These are phyloP conservation scores for Puccinia hordei DNA, from an alignment of 1,284 basidiomycete genomes.

Conservation along the genomic window DNA sequence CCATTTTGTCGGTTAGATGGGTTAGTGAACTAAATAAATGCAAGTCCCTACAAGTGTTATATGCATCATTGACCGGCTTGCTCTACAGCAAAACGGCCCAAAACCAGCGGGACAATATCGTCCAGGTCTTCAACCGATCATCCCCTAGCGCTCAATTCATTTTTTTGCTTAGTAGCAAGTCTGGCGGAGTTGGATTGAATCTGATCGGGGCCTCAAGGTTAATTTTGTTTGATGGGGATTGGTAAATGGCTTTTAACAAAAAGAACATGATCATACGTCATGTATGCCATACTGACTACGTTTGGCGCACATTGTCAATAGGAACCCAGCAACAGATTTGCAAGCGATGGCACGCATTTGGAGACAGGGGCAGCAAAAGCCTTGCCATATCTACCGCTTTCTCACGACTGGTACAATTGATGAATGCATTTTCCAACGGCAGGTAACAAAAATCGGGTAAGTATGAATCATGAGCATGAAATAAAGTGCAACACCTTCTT, in stretches of 20 bases:
- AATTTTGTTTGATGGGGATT: slow-evolving; percentile 82
- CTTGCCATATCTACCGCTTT: slow-evolving; percentile 81
- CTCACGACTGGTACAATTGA: slow-evolving; percentile 62
- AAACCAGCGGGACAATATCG: slow-evolving; percentile 77
- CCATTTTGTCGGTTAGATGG: slow-evolving; percentile 85
- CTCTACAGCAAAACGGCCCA: slow-evolving; percentile 71
- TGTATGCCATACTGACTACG: not conserved
- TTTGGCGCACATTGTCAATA: not conserved
- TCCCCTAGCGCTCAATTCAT: slow-evolving; percentile 64
- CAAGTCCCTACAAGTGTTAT: slow-evolving; percentile 45
- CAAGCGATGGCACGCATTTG: slow-evolving; percentile 90
- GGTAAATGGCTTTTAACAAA: slow-evolving; percentile 61
- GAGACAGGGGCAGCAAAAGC: slow-evolving; percentile 83
- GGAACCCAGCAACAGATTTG: slow-evolving; percentile 67
- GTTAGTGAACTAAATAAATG: slow-evolving; percentile 54
- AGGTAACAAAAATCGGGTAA: slow-evolving; percentile 86
- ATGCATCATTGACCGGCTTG: not conserved
- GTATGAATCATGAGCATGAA: not conserved
- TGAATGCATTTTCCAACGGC: slow-evolving; percentile 67
- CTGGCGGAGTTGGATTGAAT: slow-evolving; percentile 92
- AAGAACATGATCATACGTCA: not conserved
- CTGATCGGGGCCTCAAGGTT: slow-evolving; percentile 65
- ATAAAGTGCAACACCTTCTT: not conserved
- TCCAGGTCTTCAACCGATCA: slow-evolving; percentile 71
- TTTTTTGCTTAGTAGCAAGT: slow-evolving; percentile 91